Base-by-base conservation (phyloP, 768 basidiomycete species). In the Psilocybe azurescens region DNA sequence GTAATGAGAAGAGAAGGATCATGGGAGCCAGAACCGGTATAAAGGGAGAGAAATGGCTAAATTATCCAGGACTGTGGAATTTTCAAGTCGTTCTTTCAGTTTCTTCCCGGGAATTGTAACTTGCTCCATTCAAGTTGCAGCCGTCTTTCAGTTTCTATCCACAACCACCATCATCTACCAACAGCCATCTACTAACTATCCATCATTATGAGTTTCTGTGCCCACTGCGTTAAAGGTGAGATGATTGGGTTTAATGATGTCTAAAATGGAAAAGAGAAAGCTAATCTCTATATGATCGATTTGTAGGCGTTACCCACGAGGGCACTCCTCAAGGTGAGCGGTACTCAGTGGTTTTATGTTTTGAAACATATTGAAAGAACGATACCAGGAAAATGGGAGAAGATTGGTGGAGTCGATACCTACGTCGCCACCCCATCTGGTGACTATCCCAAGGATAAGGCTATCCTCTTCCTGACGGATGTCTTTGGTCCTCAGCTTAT, bases 201-300 rank as follows among this genome's bases (percentile, higher is more conserved):
- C n/a, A 50, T 28, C 38, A 49, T 29, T 11, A 77, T 75, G 76
- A 77, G 76, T 59, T 65, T 77, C 53, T 77, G 86, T 74, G 74
- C 79, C 60, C 71, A 89, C 66, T 89, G 88, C 60, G 61, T 87
- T 58, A 77, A 77, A 70, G 86, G 88, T 85, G 74, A 10, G n/a
- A 11, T 16, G 29, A 20, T 5, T 28, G n/a, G 3, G 14, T 24
- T 14, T n/a, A n/a, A n/a, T n/a, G 16, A 5, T 39, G 13, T 48
- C 4, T 36, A 30, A 5, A 47, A 11, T 6, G 7, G 9, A 44
- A 30, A 41, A 10, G 11, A 28, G 24, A 29, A 58, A 30, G 4
- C 28, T 38, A 14, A 50, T 46, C 41, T 44, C 24, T 24, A 24
- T 24, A 16, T n/a, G 7, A 33, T 53, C 16, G 24, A 36, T 47